Evolutionary conservation across 176 grass and related monocot genomes (phyloP).

Genomic region (Phoenix roebelenii): DNA sequence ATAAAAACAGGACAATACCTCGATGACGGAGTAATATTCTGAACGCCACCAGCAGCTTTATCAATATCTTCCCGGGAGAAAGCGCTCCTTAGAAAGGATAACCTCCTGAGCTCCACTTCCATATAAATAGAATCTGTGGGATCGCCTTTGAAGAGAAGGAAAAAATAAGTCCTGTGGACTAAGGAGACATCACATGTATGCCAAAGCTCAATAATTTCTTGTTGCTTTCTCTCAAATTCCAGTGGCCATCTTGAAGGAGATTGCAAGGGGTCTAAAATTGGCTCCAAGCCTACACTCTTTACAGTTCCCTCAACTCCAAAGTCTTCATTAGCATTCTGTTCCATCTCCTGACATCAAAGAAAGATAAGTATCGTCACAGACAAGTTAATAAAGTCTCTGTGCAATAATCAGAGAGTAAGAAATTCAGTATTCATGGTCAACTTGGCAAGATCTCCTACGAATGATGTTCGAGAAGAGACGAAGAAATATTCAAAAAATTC

Average conservation of each 20-base stretch:
- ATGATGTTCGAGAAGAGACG: too few species aligned
- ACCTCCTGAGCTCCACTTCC: conserved; percentile 85
- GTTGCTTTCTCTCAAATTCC: conserved; percentile 79
- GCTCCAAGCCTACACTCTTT: conserved; percentile 44
- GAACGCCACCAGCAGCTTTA: conserved; percentile 25
- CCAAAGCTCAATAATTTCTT: conserved; percentile 91
- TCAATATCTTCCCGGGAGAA: conserved; percentile 38
- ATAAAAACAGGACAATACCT: conserved; percentile 36
- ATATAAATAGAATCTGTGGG: conserved; percentile 88
- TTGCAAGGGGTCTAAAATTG: conserved; percentile 35
- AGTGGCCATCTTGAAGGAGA: conserved; percentile 60
- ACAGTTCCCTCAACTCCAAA: conserved; percentile 36
- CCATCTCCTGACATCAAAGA: neutral
- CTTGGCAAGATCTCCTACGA: too few species aligned
- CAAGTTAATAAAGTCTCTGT: too few species aligned
- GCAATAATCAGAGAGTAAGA: too few species aligned
- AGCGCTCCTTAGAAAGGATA: conserved; percentile 64
- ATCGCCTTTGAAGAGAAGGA: conserved; percentile 90
- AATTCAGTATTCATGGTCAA: neutral
- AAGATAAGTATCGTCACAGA: neutral
- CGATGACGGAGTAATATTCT: conserved; percentile 32
- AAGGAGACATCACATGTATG: conserved; percentile 73
- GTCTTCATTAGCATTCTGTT: conserved; percentile 49
- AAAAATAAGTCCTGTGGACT: conserved; percentile 88
- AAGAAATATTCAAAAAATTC: too few species aligned